Percentiles rank a stretch among this genome's conserved stretches.
Conservation (phyloP, 106 monocot species). For the Alisma plantagoaquatica region DNA sequence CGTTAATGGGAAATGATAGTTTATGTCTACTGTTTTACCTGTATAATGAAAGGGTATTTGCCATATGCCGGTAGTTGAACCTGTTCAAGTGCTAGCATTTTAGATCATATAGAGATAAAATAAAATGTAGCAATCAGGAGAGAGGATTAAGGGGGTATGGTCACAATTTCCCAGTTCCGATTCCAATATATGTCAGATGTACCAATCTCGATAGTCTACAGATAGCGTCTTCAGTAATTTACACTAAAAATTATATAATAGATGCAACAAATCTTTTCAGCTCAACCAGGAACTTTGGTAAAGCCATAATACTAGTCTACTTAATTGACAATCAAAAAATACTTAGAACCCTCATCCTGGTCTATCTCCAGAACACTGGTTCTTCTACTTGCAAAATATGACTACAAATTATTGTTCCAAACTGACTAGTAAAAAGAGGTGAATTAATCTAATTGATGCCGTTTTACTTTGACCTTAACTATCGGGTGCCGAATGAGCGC, state of each 20-base stretch:
- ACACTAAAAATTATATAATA: not conserved
- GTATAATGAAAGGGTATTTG: constrained; percentile 88
- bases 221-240: not conserved
- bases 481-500: not conserved
- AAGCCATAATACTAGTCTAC: too few relatives aligned
- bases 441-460: too few relatives aligned
- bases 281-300: too few relatives aligned
- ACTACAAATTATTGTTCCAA: too few relatives aligned
- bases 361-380: too few relatives aligned
- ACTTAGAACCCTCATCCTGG: too few relatives aligned
- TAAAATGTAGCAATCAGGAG: too few relatives aligned
- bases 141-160: not conserved
- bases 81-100: not conserved
- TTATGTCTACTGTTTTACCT: not conserved
- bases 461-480: not conserved
- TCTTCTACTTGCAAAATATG: too few relatives aligned
- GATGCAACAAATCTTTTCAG: too few relatives aligned
- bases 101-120: too few relatives aligned
- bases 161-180: not conserved
- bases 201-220: not conserved
- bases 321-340: too few relatives aligned
- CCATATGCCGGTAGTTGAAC: constrained; percentile 99
- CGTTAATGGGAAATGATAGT: not conserved
- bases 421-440: too few relatives aligned
- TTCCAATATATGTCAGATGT: not conserved